A percentile compares a stretch with the other conserved stretches of the same genome.
Conservation (phyloP, 441 rosid genomes). For the Pelargonium cotyledonis region DNA sequence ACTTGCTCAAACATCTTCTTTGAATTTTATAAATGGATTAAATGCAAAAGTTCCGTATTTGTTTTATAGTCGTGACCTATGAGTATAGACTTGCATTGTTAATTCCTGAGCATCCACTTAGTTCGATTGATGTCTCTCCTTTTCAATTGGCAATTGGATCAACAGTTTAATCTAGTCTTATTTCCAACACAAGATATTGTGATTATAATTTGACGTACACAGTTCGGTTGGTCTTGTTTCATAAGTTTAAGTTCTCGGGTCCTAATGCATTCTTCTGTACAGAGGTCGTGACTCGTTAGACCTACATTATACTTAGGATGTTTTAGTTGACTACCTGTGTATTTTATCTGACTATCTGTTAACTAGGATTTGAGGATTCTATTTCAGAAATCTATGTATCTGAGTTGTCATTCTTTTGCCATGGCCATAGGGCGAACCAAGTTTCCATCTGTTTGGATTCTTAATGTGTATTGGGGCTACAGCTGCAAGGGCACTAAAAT, state of each 20-base stretch:
- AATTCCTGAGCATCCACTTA: background rate
- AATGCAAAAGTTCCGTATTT: background rate
- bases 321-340: background rate
- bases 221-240: background rate
- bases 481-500: slow-evolving; percentile 2
- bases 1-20: too few species aligned
- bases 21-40: too few species aligned
- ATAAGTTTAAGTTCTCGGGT: background rate
- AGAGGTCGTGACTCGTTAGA: too few species aligned
- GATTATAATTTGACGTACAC: background rate
- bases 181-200: background rate
- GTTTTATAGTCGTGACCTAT: background rate
- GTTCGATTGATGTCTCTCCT: background rate
- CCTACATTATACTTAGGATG: too few species aligned
- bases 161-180: background rate
- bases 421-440: background rate
- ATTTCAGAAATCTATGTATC: background rate
- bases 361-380: background rate
- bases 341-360: background rate
- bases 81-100: background rate
- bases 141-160: background rate
- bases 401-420: background rate
- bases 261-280: too few species aligned
- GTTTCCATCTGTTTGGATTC: slow-evolving; percentile 9
- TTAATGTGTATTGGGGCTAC: slow-evolving; percentile 8